These are phyloP conservation scores for Annulohypoxylon truncatum DNA, from an alignment of 2,329 filamentous ascomycete species.

Conservation along the genomic window DNA sequence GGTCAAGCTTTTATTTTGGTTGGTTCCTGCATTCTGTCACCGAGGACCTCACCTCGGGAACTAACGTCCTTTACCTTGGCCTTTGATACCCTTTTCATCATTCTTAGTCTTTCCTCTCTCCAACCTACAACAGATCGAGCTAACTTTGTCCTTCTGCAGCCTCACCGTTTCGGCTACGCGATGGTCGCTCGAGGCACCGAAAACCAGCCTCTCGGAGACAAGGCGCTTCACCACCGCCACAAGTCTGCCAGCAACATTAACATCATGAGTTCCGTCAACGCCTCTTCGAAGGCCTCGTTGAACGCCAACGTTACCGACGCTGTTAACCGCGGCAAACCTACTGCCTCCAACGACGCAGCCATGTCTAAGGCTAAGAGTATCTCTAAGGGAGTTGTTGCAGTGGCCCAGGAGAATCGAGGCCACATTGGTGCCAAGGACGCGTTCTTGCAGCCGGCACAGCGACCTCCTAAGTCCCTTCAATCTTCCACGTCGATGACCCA, in stretches of 20 bases:
- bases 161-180: slow-evolving; percentile 75
- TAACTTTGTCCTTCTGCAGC: slow-evolving; percentile 60
- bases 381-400: slow-evolving; percentile 45
- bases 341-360: slow-evolving; percentile 38
- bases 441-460: slow-evolving; percentile 55
- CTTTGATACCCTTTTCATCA: background rate
- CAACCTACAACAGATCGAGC: slow-evolving; percentile 19
- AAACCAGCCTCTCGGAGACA: slow-evolving; percentile 60
- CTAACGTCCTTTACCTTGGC: background rate
- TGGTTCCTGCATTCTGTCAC: background rate
- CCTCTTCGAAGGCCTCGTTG: slow-evolving; percentile 65
- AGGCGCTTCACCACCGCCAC: slow-evolving; percentile 79
- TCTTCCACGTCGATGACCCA: slow-evolving; percentile 42
- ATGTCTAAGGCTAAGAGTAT: slow-evolving; percentile 50
- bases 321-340: slow-evolving; percentile 65
- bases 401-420: slow-evolving; percentile 59
- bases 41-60: slow-evolving; percentile 4
- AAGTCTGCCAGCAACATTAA: slow-evolving; percentile 78
- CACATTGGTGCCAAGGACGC: slow-evolving; percentile 49
- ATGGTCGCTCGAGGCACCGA: slow-evolving; percentile 56
- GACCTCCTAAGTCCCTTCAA: slow-evolving; percentile 43
- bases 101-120: background rate
- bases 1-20: slow-evolving; percentile 4
- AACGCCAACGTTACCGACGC: slow-evolving; percentile 87
- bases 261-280: slow-evolving; percentile 60